Evolutionary conservation across 768 basidiomycete genomes (phyloP), one percentile per base, ranked within the genome.

Genomic region (Dendrothele bispora): DNA sequence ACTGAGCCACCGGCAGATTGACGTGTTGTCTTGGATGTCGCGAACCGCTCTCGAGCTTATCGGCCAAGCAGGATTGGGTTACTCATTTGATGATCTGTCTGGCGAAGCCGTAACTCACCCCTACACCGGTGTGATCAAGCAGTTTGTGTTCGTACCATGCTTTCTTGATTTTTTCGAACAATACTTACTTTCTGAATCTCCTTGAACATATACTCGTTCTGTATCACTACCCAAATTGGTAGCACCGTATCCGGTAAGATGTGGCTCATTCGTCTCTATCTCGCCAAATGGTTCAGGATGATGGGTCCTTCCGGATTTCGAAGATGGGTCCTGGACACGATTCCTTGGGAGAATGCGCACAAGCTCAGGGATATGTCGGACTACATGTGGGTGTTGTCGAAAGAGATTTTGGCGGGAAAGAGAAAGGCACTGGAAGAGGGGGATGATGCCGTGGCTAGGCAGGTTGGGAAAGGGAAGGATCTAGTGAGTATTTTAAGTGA

Each of bases 31-130:
- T 3, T 72, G 68, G 69, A 61, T 66, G 57, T 57, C 61, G 17
- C 62, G 70, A 12, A 59, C 65, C 7, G 63, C 70, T 12, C 59
- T 72, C 25, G 70, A 72, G 39, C 54, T 71, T 27, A 61, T 73
- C 30, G 69, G 68, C 5, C 66, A 68, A 52, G 62, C 61, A 12
- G 66, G 71, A 3, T 56, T 72, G 11, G 71, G 71, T 0, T 63
- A 60, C 39, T 67, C 69, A 0, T 71, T 71, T 41, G 68, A 71
- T 27, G 44, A 57, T 2, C 54, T 70, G 7, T 46, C 34, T n/a
- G 58, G 57, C 21, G 58, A 58, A 3, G 34, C 37, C 10, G 44
- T 43, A 20, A 45, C 43, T 47, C 55, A 41, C 17, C 28, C 57
- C 46, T 39, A 42, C 39, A 25, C 7, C 17, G 17, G 21, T 10